Evolutionary conservation across 2,329 filamentous ascomycete genomes (phyloP), one percentile per base, ranked within the genome.

Genomic region (Erysiphe pisi): DNA sequence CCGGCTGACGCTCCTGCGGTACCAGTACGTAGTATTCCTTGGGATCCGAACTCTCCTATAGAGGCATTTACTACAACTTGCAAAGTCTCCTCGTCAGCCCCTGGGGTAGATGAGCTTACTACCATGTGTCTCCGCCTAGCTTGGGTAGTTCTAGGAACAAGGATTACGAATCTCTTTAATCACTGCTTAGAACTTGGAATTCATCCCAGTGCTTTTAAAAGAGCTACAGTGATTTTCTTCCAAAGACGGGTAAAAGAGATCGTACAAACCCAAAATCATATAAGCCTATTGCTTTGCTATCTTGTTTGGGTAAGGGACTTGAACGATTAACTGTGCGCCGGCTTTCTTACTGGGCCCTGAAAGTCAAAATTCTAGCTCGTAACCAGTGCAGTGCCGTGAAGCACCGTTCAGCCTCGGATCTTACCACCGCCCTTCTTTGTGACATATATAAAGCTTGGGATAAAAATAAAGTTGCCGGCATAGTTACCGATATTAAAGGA

Each of bases 1-100:
- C 71, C 43, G 14, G 4, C 20, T 20, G 25, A 75, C 18, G 36
- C 49, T 2, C 70, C 70, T 9, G 49, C 7, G 52, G 70, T 52
- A 31, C 40, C 43, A 18, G 25, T 18, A 74, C 40, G 43, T 3
- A 28, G n/a, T 22, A 31, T 74, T 16, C 16, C 18, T 9, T 75
- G 71, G 71, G 31, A 52, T 18, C 22, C 28, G 22, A 31, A 56
- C 22, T 56, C 45, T 56, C 52, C 11, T 9, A 1, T 12, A 14
- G 71, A 56, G 43, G 49, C 25, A n/a, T 75, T 75, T 36, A 75
- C 31, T 56, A n/a, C 71, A 8, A 56, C 45, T 36, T 56, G 71
- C 22, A n/a, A 31, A 56, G 71, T 75, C 18, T 16, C 71, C 6
- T 75, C 45, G 20, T 20, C 45, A 36, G 52, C 71, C 36, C 71